Evolutionary conservation across 768 basidiomycete genomes (phyloP), one percentile per base, ranked within the genome.

Genomic region (Mrakia gelida): DNA sequence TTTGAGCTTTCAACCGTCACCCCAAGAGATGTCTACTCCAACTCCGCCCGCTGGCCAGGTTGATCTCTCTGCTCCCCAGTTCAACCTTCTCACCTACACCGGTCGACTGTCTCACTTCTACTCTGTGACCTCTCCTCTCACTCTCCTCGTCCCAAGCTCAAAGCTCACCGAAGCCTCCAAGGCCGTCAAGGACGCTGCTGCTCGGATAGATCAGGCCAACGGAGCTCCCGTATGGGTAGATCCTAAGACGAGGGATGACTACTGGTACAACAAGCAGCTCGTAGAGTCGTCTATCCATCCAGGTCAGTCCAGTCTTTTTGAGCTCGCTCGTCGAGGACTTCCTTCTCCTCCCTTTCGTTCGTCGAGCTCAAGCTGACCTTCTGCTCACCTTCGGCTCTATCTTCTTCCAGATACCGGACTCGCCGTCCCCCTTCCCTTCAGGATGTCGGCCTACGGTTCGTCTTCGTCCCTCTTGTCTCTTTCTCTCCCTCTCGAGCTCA

Each of bases 351-450:
- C 30, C 45, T 21, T 10, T 30, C 3, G 21, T n/a, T 23, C 62
- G 21, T 43, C 62, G 61, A 26, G 38, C 49, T 32, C 13, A 16
- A 71, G 68, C 71, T 21, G 61, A 32, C 34, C 16, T 11, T 38
- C 65, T 41, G 16, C 32, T 18, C n/a, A 10, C 11, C 1, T 21
- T 73, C 30, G 30, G 49, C 13, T 38, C 71, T 79, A 82, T 8
- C 81, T 83, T 3, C 83, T 83, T 59, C 82, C 83, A 71, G 86
- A 86, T 80, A 86, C 85, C 5, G 81, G 83, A 41, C 83, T 85
- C 76, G 82, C 85, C 21, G 85, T 86, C 0, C 83, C 84, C 1
- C 82, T 86, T 0, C 85, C 85, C 0, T 86, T 86, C 81, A 80
- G 86, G 26, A 83, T 86, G 81, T 83, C 83, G 0, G 71, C 71